phyloP scores from a whole-genome alignment of 78 protist species.

The Polysphondylium violaceum region DNA sequence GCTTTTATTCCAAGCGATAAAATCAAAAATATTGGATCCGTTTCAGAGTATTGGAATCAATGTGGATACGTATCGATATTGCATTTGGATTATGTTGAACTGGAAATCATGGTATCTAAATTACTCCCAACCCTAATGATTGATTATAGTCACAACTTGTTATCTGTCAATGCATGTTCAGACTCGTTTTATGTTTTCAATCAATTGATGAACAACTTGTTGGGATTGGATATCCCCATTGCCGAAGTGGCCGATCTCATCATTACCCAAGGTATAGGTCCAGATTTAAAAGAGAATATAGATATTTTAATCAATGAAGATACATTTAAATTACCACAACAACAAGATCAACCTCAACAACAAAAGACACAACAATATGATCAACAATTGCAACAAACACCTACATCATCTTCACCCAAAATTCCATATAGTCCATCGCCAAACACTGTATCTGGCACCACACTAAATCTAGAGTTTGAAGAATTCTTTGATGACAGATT shows the following conservation, averaged over 20 bases:
- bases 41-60: conserved; percentile 38
- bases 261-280: conserved; percentile 58
- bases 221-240: conserved; percentile 72
- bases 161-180: conserved; percentile 49
- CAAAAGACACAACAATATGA: background rate
- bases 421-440: conserved; percentile 13
- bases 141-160: conserved; percentile 47
- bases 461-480: conserved; percentile 37
- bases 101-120: conserved; percentile 31
- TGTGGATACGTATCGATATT: conserved; percentile 40
- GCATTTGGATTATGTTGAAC: conserved; percentile 49
- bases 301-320: conserved; percentile 78
- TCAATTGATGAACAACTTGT: conserved; percentile 60
- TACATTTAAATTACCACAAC: conserved; percentile 13
- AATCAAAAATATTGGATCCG: background rate
- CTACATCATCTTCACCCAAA: background rate
- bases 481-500: conserved; percentile 31
- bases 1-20: background rate
- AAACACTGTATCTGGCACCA: background rate
- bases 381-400: background rate
- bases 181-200: conserved; percentile 56
- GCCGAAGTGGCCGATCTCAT: conserved; percentile 73
- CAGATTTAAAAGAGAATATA: conserved; percentile 65
- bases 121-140: background rate
- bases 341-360: conserved; percentile 7